Base-by-base conservation (phyloP, 2,329 filamentous ascomycete species). In the Chaetomium globosum region DNA sequence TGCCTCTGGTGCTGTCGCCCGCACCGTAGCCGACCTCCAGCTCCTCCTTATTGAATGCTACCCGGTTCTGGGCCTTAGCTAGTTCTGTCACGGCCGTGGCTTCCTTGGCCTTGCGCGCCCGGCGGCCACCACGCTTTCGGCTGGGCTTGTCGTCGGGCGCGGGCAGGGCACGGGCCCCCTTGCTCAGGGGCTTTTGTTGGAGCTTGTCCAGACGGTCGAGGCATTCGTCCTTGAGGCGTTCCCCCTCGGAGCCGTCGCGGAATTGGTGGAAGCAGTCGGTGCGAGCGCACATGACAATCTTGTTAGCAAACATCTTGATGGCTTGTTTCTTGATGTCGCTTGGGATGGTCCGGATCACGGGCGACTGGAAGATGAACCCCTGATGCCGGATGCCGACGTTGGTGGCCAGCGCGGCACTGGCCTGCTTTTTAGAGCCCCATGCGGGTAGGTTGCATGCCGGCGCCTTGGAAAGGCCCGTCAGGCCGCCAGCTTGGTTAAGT, bases 31-130 rank as follows among this genome's bases (percentile, higher is more conserved):
- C 94, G 1, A 95, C 89, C 77, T 99, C 95, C 72, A 87, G 89
- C 78, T 99, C 95, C 77, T 98, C 94, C 76, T 96, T 95, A 65
- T 93, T 93, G 74, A 99, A 99, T 0, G 89, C 92, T 86, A 99
- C 89, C 61, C 95, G 87, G 79, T 99, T 99, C 78, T 98, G 95
- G 4, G 93, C 93, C 77, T 98, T 97, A 70, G 93, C 89, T 33
- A 99, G 82, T 63, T 99, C 95, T 0, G 95, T 99, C 92, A 97
- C 96, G 66, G 95, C 94, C 7, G 92, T 92, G 4, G 94, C 93
- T 77, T 97, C 95, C 83, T 99, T 99, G 66, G 94, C 94, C 77
- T 97, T 97, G 64, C 95, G 84, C 13, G 93, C 95, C 70, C 93
- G 85, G 63, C 94, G 84, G 59, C 95, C 95, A 77, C 95, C 95